These are phyloP conservation scores for Clarkia xantiana DNA, from an alignment of 345 rosid species.

Conservation along the genomic window DNA sequence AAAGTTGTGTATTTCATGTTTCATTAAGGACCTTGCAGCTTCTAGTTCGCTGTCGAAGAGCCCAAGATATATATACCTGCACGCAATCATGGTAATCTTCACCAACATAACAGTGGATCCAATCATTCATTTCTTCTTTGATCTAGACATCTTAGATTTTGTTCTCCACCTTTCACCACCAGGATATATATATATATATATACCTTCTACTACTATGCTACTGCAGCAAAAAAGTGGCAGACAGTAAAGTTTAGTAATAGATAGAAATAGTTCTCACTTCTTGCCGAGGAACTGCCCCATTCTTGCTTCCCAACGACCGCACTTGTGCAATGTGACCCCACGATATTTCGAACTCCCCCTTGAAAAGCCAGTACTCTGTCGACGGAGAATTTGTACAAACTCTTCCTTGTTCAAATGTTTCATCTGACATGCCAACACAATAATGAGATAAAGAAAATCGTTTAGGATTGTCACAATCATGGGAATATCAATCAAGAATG, in stretches of 20 bases:
- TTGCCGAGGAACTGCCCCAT: constrained; percentile 75
- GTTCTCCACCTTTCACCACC: background rate
- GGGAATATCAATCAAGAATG: background rate
- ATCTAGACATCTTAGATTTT: too few relatives aligned
- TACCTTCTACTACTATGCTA: too few relatives aligned
- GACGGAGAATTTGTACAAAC: constrained; percentile 53
- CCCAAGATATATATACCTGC: constrained; percentile 95
- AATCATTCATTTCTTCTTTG: too few relatives aligned
- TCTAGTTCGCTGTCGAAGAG: constrained; percentile 79
- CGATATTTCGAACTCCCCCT: constrained; percentile 62
- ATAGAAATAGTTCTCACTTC: constrained; percentile 30
- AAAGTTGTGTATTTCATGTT: background rate
- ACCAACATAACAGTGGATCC: background rate
- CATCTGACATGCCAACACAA: constrained; percentile 26
- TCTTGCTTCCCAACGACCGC: constrained; percentile 73
- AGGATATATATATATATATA: too few relatives aligned
- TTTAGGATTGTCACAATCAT: background rate
- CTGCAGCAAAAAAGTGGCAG: too few relatives aligned
- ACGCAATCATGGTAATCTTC: background rate
- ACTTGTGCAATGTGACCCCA: constrained; percentile 68
- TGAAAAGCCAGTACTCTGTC: constrained; percentile 63
- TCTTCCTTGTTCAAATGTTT: constrained; percentile 50
- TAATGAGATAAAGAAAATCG: background rate
- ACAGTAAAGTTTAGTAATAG: background rate
- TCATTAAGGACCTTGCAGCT: constrained; percentile 67